Evolutionary conservation across 148 eudicot species (phyloP).

Genomic region (Fallopia convolvulus): DNA sequence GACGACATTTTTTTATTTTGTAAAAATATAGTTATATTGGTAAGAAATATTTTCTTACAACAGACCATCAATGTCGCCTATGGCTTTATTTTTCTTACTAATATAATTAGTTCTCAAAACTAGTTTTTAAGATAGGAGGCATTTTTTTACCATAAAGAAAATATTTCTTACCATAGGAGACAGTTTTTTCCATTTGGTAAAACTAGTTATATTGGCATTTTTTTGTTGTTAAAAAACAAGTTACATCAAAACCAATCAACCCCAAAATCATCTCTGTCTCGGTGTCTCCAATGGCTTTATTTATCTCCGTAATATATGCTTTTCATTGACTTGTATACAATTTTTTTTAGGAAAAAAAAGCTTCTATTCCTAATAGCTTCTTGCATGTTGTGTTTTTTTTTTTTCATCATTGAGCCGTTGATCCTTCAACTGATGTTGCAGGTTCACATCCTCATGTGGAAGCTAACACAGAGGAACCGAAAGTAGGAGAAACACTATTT

Average conservation of each 20-base stretch:
- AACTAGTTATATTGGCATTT: no score
- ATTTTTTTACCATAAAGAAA: no score
- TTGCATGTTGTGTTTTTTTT: constrained; percentile 3
- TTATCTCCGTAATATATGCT: background rate
- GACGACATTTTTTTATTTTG: background rate
- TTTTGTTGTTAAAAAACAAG: no score
- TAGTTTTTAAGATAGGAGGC: no score
- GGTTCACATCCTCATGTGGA: constrained; percentile 26
- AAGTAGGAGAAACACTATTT: constrained; percentile 33
- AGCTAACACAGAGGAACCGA: constrained; percentile 23
- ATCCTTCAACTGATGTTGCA: constrained; percentile 12
- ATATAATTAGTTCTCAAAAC: no score
- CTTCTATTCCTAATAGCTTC: background rate
- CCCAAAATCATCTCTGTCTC: background rate
- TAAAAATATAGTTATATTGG: background rate
- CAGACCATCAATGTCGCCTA: no score
- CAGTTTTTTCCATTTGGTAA: no score
- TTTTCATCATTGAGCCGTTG: background rate
- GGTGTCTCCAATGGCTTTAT: no score
- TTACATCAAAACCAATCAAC: background rate
- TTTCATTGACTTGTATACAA: no score
- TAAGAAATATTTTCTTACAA: background rate
- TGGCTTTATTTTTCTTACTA: no score
- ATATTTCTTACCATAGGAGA: no score
- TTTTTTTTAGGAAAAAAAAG: background rate